Percentiles rank a stretch among this genome's conserved stretches.
Conservation (phyloP, 2,329 filamentous ascomycete genomes). For the Ophiostoma perfectum region DNA sequence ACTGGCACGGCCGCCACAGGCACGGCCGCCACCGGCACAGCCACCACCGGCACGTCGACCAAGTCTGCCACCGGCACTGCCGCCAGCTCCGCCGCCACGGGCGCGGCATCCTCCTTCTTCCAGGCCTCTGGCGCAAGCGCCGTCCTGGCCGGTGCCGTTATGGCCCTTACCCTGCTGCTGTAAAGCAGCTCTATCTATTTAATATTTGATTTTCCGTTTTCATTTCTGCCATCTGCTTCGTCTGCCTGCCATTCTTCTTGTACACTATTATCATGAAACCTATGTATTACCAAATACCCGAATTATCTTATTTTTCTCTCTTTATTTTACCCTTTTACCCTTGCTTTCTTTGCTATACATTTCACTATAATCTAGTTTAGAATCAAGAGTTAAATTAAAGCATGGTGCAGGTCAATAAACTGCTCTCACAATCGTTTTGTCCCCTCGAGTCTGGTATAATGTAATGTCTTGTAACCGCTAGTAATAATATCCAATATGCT, state of each 20-base stretch:
- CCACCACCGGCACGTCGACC: neutral
- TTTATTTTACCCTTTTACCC: neutral
- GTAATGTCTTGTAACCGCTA: neutral
- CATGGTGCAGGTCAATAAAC: neutral
- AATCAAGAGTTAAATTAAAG: neutral
- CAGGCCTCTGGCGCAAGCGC: conserved; percentile 2
- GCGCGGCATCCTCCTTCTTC: neutral
- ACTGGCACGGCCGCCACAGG: neutral
- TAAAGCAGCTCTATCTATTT: neutral
- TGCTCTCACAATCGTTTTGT: neutral
- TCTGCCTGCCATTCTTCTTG: neutral
- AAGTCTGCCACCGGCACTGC: neutral
- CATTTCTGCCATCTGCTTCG: neutral
- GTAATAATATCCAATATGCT: conserved; percentile 3
- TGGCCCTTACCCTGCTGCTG: neutral
- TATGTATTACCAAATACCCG: conserved; percentile 1
- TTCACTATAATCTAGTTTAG: neutral
- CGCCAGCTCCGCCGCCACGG: neutral
- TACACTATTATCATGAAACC: neutral
- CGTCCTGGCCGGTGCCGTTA: neutral
- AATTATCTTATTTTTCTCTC: neutral
- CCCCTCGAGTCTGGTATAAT: neutral
- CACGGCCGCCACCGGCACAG: neutral
- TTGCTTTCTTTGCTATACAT: neutral
- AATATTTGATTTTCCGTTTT: neutral